Percentiles rank a stretch among this genome's conserved stretches.
phyloP scores from a whole-genome alignment of 2,329 filamentous ascomycete species.

The Tolypocladium cylindrosporum region DNA sequence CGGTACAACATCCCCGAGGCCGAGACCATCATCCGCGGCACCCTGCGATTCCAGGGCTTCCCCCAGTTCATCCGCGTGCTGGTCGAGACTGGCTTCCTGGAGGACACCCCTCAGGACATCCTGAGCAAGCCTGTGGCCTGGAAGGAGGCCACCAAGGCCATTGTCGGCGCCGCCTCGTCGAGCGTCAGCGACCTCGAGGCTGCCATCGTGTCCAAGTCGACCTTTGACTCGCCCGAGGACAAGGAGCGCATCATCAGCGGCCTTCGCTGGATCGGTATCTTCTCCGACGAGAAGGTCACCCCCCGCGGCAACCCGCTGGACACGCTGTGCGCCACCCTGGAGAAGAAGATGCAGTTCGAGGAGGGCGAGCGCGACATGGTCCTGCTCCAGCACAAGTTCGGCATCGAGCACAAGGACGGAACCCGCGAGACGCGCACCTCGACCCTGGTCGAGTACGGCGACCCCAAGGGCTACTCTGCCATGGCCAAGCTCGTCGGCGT shows the following conservation, averaged over 20 bases:
- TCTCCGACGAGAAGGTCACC: constrained; percentile 58
- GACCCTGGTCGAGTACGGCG: constrained; percentile 76
- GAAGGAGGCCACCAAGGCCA: constrained; percentile 75
- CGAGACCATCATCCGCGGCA: constrained; percentile 74
- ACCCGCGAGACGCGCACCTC: constrained; percentile 66
- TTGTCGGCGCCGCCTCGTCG: constrained; percentile 59
- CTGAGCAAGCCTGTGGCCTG: constrained; percentile 62
- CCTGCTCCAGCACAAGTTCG: constrained; percentile 72
- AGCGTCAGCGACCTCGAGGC: constrained; percentile 60
- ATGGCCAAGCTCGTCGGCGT: constrained; percentile 80
- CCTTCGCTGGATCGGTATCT: constrained; percentile 60
- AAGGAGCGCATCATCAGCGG: constrained; percentile 61
- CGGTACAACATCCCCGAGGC: constrained; percentile 89
- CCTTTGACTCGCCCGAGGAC: constrained; percentile 59
- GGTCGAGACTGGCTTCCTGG: constrained; percentile 83
- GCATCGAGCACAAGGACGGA: constrained; percentile 74
- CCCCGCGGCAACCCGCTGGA: constrained; percentile 75
- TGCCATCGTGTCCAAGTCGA: constrained; percentile 66
- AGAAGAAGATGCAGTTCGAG: constrained; percentile 85
- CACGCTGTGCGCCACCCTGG: constrained; percentile 79
- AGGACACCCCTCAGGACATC: constrained; percentile 54
- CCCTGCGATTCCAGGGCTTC: constrained; percentile 81
- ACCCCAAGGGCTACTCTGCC: constrained; percentile 65
- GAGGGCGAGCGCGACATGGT: constrained; percentile 78
- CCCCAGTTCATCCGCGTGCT: constrained; percentile 81